A percentile compares a stretch with the other conserved stretches of the same genome.
These are phyloP conservation scores for Hypholoma sublateritium DNA, from an alignment of 768 basidiomycete genomes.

Conservation along the genomic window DNA sequence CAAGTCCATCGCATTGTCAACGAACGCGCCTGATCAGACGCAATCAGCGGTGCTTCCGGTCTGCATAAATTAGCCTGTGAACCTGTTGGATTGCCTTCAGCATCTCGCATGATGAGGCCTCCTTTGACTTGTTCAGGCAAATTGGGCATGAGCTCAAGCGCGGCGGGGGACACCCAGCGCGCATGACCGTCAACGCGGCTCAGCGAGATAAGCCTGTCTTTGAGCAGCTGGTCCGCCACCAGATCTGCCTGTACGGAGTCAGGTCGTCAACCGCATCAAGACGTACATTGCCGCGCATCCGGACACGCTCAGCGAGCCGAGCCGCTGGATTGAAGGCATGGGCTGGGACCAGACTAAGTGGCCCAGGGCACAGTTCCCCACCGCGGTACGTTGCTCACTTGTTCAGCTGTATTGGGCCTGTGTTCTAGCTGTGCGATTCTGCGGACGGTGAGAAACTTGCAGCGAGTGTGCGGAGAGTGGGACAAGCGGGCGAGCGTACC, in stretches of 20 bases:
- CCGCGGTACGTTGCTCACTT: conserved; percentile 61
- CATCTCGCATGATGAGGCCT: conserved; percentile 68
- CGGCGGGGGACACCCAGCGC: conserved; percentile 77
- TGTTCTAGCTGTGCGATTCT: no score
- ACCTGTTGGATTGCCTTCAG: conserved; percentile 69
- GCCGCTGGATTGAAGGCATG: conserved; percentile 78
- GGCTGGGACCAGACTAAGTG: conserved; percentile 95
- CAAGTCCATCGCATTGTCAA: conserved; percentile 86
- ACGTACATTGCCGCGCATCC: conserved; percentile 58
- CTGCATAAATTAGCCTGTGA: not conserved
- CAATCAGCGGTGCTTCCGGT: not conserved
- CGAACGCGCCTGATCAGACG: conserved; percentile 55
- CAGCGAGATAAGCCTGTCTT: conserved; percentile 70
- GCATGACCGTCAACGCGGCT: conserved; percentile 83
- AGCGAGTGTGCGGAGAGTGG: not conserved
- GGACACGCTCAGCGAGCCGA: conserved; percentile 49
- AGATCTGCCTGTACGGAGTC: conserved; percentile 58
- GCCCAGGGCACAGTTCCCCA: conserved; percentile 64
- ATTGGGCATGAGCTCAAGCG: conserved; percentile 60
- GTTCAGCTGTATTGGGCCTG: no score
- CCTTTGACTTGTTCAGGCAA: conserved; percentile 69
- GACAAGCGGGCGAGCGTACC: conserved; percentile 38
- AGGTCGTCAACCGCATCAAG: conserved; percentile 57
- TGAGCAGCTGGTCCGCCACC: conserved; percentile 64
- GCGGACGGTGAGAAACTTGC: not conserved